phyloP scores from a whole-genome alignment of 2,329 filamentous ascomycete genomes.

The Diaporthe vaccinii region DNA sequence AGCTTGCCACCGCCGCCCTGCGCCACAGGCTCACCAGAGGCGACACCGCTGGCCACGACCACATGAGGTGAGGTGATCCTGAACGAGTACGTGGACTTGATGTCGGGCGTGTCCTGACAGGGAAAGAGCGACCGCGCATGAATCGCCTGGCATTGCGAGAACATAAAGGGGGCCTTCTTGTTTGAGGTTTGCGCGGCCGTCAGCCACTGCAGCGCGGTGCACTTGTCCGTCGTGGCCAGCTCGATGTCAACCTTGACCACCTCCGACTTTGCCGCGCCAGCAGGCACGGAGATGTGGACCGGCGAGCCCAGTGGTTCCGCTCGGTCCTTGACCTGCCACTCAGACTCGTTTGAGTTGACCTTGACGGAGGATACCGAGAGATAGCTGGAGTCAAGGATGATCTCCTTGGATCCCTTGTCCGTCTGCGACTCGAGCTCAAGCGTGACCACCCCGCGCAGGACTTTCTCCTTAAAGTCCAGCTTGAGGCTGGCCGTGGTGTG shows the following conservation, averaged over 20 bases:
- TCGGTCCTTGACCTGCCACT: constrained; percentile 80
- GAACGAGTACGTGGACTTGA: constrained; percentile 96
- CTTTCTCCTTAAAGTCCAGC: constrained; percentile 86
- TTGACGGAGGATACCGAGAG: constrained; percentile 80
- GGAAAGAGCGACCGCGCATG: constrained; percentile 95
- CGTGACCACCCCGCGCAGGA: constrained; percentile 81
- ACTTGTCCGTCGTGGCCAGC: constrained; percentile 86
- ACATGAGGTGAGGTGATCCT: constrained; percentile 87
- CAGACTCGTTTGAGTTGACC: constrained; percentile 70
- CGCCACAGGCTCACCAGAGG: constrained; percentile 59
- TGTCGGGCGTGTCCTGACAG: constrained; percentile 96
- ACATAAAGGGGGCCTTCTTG: constrained; percentile 97
- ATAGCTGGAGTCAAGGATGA: constrained; percentile 90
- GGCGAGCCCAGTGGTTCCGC: constrained; percentile 82
- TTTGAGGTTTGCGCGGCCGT: constrained; percentile 94
- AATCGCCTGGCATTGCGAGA: constrained; percentile 97
- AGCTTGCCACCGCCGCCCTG: constrained; percentile 71
- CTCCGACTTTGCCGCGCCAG: constrained; percentile 66
- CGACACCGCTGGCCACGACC: constrained; percentile 90
- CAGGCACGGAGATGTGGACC: constrained; percentile 73
- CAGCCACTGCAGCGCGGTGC: constrained; percentile 96
- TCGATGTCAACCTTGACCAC: constrained; percentile 72
- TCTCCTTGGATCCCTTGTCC: constrained; percentile 78
- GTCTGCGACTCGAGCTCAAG: constrained; percentile 84
- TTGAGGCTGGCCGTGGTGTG: constrained; percentile 87